A percentile compares a stretch with the other conserved stretches of the same genome.
These are phyloP conservation scores for Lepidopterella palustris DNA, from an alignment of 495 filamentous ascomycete genomes.

Conservation along the genomic window DNA sequence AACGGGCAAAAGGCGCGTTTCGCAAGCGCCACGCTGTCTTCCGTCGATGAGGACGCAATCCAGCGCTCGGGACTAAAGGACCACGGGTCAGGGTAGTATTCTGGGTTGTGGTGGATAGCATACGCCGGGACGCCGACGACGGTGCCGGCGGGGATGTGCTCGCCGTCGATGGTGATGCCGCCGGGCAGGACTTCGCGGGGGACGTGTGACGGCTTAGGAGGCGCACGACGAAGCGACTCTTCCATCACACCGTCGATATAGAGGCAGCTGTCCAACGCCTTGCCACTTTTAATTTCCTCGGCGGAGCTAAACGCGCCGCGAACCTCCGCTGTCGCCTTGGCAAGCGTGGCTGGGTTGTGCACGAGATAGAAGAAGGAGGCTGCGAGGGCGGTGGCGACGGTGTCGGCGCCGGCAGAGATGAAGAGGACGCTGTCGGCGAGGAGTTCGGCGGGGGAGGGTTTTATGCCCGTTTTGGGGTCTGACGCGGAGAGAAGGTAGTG, in stretches of 20 bases:
- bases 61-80: slow-evolving; percentile 23
- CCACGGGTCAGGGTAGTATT: slow-evolving; percentile 21
- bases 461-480: slow-evolving; percentile 31
- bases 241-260: slow-evolving; percentile 58
- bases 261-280: slow-evolving; percentile 41
- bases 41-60: slow-evolving; percentile 6
- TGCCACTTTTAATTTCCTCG: slow-evolving; percentile 42
- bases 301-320: slow-evolving; percentile 44
- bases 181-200: slow-evolving; percentile 56
- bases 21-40: slow-evolving; percentile 1
- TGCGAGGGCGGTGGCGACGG: slow-evolving; percentile 40
- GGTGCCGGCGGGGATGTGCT: slow-evolving; percentile 46
- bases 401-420: slow-evolving; percentile 33
- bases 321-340: slow-evolving; percentile 45
- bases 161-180: slow-evolving; percentile 49
- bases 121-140: slow-evolving; percentile 23
- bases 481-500: slow-evolving; percentile 20
- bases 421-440: slow-evolving; percentile 31
- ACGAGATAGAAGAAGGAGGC: slow-evolving; percentile 57
- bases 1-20: slow-evolving; percentile 16
- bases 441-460: slow-evolving; percentile 27
- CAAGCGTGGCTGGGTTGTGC: slow-evolving; percentile 42
- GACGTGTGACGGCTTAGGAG: slow-evolving; percentile 53
- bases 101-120: slow-evolving; percentile 19
- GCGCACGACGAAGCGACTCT: slow-evolving; percentile 60